Conservation (phyloP, 495 filamentous ascomycete genomes). For the Glutinoglossum americanum region DNA sequence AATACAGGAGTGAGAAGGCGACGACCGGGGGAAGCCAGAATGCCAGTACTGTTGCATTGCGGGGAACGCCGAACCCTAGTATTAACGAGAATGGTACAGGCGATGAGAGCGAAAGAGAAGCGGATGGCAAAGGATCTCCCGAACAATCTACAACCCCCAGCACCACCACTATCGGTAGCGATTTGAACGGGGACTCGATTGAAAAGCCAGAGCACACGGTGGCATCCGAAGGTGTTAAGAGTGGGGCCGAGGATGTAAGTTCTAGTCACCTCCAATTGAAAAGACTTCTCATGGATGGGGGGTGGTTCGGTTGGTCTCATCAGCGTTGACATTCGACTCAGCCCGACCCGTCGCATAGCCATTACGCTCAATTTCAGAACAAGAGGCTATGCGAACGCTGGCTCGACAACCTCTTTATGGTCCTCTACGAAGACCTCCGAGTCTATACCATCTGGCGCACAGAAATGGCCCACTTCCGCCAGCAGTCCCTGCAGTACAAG, state of each 20-base stretch:
- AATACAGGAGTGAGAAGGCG: conserved; percentile 81
- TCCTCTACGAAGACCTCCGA: conserved; percentile 89
- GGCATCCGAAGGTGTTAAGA: conserved; percentile 61
- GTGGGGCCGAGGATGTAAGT: conserved; percentile 57
- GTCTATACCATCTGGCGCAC: conserved; percentile 99
- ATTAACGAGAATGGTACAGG: conserved; percentile 31
- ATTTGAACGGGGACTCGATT: conserved; percentile 23
- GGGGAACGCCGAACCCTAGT: conserved; percentile 38
- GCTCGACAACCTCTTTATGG: conserved; percentile 98
- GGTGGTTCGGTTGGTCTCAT: no score
- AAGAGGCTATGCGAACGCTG: conserved; percentile 94
- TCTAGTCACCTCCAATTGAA: background rate
- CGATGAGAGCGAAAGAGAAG: conserved; percentile 23
- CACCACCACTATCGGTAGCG: conserved; percentile 10
- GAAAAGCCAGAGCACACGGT: conserved; percentile 68
- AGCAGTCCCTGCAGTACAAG: conserved; percentile 78
- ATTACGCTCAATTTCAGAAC: conserved; percentile 61
- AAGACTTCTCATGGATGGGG: background rate
- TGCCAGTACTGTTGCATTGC: conserved; percentile 54
- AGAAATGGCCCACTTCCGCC: conserved; percentile 80
- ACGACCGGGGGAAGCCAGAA: conserved; percentile 35
- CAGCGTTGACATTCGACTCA: conserved; percentile 11
- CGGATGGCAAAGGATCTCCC: conserved; percentile 16
- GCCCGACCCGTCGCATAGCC: conserved; percentile 25
- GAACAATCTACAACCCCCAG: conserved; percentile 9